Conservation (phyloP, 371 early-diverging fungal species). For the Mucor indicus region DNA sequence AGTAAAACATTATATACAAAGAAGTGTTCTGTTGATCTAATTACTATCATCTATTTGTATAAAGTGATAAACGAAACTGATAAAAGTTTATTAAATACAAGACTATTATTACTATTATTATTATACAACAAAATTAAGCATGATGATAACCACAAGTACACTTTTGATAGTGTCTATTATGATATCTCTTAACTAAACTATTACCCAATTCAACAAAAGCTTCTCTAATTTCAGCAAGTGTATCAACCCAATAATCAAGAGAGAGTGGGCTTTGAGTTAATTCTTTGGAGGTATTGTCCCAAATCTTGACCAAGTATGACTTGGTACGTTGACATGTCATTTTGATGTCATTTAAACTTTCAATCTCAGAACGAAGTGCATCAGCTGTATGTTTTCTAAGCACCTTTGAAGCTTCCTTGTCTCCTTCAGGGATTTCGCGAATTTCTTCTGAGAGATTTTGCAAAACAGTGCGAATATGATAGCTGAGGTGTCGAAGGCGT, state of each 20-base stretch:
- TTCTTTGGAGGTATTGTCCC: slow-evolving; percentile 9
- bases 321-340: background rate
- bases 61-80: no score
- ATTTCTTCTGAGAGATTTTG: slow-evolving; percentile 2
- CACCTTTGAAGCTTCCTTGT: background rate
- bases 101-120: no score
- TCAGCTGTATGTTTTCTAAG: slow-evolving; percentile 6
- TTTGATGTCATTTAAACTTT: slow-evolving; percentile 1
- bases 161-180: background rate
- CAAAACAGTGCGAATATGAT: slow-evolving; percentile 1
- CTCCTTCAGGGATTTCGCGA: background rate
- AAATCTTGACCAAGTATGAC: background rate
- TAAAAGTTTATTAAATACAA: no score
- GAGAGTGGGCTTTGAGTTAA: slow-evolving; percentile 9
- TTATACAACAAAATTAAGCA: no score
- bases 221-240: slow-evolving; percentile 5
- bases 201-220: slow-evolving; percentile 4
- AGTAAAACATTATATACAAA: no score
- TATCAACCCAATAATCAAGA: slow-evolving; percentile 14
- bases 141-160: no score
- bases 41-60: no score
- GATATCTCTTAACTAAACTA: background rate
- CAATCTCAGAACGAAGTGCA: slow-evolving; percentile 1
- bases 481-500: slow-evolving; percentile 8
- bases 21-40: no score